A percentile compares a stretch with the other conserved stretches of the same genome.
These are phyloP conservation scores for Boechera stricta DNA, from an alignment of 345 rosid species.

Conservation along the genomic window DNA sequence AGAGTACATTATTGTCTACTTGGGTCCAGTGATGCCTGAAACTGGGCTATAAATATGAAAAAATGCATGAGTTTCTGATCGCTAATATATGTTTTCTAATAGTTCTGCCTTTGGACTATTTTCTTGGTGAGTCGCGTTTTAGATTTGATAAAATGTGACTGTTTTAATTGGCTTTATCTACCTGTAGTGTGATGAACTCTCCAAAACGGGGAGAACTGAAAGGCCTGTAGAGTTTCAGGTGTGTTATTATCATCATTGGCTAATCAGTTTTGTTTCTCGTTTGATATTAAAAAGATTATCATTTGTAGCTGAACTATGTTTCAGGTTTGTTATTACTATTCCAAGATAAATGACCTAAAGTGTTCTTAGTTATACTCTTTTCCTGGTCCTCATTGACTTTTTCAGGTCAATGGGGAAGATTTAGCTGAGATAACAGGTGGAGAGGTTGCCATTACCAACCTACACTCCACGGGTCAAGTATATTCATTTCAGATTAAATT, in stretches of 20 bases:
- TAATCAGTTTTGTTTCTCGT: constrained; percentile 1
- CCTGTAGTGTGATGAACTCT: constrained; percentile 67
- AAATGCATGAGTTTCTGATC: background rate
- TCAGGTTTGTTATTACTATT: constrained; percentile 37
- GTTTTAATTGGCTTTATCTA: constrained; percentile 12
- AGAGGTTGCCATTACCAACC: constrained; percentile 66
- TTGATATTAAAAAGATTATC: background rate
- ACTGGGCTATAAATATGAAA: background rate
- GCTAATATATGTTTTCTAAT: constrained; percentile 5
- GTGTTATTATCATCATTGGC: constrained; percentile 26
- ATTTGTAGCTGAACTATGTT: constrained; percentile 32
- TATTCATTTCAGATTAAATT: constrained; percentile 59
- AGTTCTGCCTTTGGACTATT: background rate
- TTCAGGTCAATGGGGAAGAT: constrained; percentile 67
- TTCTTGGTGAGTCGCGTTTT: background rate
- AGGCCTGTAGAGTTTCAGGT: constrained; percentile 68
- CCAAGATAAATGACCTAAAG: background rate
- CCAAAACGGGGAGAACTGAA: constrained; percentile 54
- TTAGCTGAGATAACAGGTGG: constrained; percentile 69
- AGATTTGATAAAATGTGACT: constrained; percentile 3
- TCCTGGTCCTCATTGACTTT: constrained; percentile 17
- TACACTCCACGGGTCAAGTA: constrained; percentile 64
- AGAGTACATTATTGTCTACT: constrained; percentile 4
- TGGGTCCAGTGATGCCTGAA: constrained; percentile 8
- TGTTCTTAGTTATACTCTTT: background rate